Percentiles rank a stretch among this genome's conserved stretches.
Evolutionary conservation across 2,329 filamentous ascomycete species (phyloP).

Genomic region (Aspergillus floridensis): DNA sequence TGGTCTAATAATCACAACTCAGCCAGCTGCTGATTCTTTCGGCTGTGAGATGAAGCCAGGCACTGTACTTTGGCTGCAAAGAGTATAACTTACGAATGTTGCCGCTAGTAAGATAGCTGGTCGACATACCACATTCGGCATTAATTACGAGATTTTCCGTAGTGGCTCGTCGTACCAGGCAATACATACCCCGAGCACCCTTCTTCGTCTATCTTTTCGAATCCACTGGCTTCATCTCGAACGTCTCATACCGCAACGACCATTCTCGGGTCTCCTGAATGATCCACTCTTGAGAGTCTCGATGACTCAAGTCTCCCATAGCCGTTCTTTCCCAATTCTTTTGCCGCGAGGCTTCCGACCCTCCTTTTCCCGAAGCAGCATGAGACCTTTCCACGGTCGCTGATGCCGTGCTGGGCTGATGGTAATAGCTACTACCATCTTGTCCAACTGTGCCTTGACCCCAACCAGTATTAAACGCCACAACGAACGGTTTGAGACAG

Average conservation of each 20-base stretch:
- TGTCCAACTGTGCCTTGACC: conserved; percentile 15
- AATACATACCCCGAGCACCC: neutral
- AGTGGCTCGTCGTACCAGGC: neutral
- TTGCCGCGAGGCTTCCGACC: neutral
- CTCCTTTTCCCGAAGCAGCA: neutral
- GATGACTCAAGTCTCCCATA: neutral
- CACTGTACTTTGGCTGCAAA: no score
- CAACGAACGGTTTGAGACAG: conserved; percentile 43
- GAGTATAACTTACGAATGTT: no score
- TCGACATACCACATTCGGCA: no score
- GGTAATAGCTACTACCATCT: conserved; percentile 1
- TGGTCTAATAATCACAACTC: no score
- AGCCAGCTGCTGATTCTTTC: no score
- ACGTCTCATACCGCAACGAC: neutral
- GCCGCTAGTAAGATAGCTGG: no score
- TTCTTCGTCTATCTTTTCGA: neutral
- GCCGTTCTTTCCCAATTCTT: neutral
- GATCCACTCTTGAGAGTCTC: neutral
- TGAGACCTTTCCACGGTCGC: neutral
- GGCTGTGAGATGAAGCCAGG: no score
- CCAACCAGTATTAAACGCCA: conserved; percentile 43
- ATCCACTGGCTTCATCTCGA: neutral
- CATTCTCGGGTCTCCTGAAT: conserved; percentile 5
- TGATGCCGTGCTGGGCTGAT: neutral
- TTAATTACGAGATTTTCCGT: no score